Evolutionary conservation across 768 basidiomycete genomes (phyloP), one percentile per base, ranked within the genome.

Genomic region (Hygrophorus pudorinus): DNA sequence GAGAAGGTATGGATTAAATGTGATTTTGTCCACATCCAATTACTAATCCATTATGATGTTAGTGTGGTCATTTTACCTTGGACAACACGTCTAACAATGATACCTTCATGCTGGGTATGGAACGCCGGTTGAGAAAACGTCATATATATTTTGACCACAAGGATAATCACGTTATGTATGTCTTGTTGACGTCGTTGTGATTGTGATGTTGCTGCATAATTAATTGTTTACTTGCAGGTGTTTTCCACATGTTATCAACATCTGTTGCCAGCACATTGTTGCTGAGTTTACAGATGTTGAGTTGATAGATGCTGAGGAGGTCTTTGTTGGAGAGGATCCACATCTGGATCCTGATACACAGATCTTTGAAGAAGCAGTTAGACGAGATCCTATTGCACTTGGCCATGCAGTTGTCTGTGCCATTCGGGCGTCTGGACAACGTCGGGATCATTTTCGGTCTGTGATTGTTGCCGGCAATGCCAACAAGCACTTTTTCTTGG

Each of bases 231-330:
- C n/a, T n/a, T n/a, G n/a, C n/a, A n/a, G n/a, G n/a, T n/a, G 57
- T 37, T 51, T 58, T n/a, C 52, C 52, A 0, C 54, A 57, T 27
- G 52, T 57, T n/a, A 37, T 45, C 12, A 48, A 56, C 42, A 50
- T 51, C 10, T 53, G 45, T 41, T 40, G 41, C 2, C 36, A 44
- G 16, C 54, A 52, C 32, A 29, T 42, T 6, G 16, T 55, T 17
- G 28, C 46, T 18, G 38, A 45, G 1, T 51, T 51, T n/a, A 44
- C 42, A 10, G 33, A 44, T 27, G 14, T 36, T 16, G 32, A 42
- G 27, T 16, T 30, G 16, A 33, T 21, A 20, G 41, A 47, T n/a
- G 10, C 16, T 16, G 39, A 31, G 11, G 24, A 34, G 32, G 35
- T 13, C 16, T 45, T 38, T 36, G 24, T 29, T 18, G 42, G 34